Base-by-base conservation (phyloP, 1,284 basidiomycete species). In the Ustilago bromivora region DNA sequence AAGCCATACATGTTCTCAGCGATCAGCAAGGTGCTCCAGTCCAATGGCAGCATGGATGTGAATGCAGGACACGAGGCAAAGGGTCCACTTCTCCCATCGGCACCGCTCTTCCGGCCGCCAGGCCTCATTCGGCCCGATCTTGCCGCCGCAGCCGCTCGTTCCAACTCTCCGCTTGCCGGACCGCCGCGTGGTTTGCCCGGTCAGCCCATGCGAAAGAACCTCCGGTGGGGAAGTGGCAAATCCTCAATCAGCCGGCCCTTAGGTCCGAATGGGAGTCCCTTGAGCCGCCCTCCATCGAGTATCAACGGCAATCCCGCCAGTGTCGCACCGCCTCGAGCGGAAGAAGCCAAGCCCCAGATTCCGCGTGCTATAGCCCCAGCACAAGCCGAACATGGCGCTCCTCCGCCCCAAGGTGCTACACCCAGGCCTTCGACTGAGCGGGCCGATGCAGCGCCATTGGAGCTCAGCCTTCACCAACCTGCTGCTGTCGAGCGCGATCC, bases 201-300 rank as follows among this genome's bases (percentile, higher is more conserved):
- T 11, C 81, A 80, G 61, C 83, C 83, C 6, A 81, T 81, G 62
- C 80, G 84, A 31, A 84, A 78, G 71, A 85, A 85, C 52, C 52
- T 85, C 34, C 74, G 84, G 5, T 85, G 84, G 84, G 84, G 84
- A 32, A 83, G 71, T 54, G 84, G 84, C 31, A 85, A 85, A 57
- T 72, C 78, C 7, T 83, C 82, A 19, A 46, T 62, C 13, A 83
- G 82, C 52, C 76, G 83, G 0, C 77, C 76, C 0, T 11, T 83
- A 51, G 73, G 74, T 12, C 74, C 65, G n/a, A 70, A 68, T 47
- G 65, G 62, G 36, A 78, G 76, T 43, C 76, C 76, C 3, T 31
- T 71, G 0, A 68, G 59, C 2, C 76, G 71, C 28, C 60, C 75
- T 13, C 57, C 65, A 31, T n/a, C 66, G 12, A 57, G 65, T 46